Evolutionary conservation across 108 stramenopile genomes (phyloP).

Genomic region (Stephanodiscus minutulus): DNA sequence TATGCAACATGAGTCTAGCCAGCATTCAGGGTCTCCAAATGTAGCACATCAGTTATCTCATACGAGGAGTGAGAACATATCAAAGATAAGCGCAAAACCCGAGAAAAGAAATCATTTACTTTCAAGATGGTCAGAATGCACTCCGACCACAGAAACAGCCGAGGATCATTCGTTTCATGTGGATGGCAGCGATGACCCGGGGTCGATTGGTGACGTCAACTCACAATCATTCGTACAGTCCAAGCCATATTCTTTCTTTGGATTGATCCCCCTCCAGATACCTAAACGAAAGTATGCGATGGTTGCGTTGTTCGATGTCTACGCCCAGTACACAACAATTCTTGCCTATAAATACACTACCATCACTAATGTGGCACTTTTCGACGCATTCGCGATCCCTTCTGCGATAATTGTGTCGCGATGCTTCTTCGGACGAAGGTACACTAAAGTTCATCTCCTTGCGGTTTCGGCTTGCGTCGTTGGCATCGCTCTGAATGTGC

Average conservation of each 20-base stretch:
- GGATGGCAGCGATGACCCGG: not conserved
- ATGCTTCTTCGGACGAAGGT: slow-evolving; percentile 71
- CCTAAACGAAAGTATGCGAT: slow-evolving; percentile 26
- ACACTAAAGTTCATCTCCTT: slow-evolving; percentile 65
- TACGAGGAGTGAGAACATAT: not conserved
- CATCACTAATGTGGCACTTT: slow-evolving; percentile 87
- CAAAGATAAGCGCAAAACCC: slow-evolving; percentile 12
- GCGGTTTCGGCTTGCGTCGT: slow-evolving; percentile 84
- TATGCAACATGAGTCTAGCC: not conserved
- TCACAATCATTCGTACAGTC: not conserved
- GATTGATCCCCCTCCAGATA: slow-evolving; percentile 29
- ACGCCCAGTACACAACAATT: slow-evolving; percentile 71
- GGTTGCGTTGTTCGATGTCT: slow-evolving; percentile 66
- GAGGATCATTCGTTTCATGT: slow-evolving; percentile 6
- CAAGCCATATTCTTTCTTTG: slow-evolving; percentile 35
- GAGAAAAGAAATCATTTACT: slow-evolving; percentile 21
- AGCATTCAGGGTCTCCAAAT: not conserved
- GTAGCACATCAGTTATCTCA: not conserved
- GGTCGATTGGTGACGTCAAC: slow-evolving; percentile 1
- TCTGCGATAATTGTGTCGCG: slow-evolving; percentile 87
- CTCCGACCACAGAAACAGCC: not conserved
- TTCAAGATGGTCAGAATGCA: slow-evolving; percentile 16
- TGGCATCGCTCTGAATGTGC: slow-evolving; percentile 80
- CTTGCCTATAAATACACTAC: slow-evolving; percentile 88
- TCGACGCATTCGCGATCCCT: slow-evolving; percentile 95